phyloP scores from a whole-genome alignment of 75 land plant genomes.

The Ceratopteris richardii region DNA sequence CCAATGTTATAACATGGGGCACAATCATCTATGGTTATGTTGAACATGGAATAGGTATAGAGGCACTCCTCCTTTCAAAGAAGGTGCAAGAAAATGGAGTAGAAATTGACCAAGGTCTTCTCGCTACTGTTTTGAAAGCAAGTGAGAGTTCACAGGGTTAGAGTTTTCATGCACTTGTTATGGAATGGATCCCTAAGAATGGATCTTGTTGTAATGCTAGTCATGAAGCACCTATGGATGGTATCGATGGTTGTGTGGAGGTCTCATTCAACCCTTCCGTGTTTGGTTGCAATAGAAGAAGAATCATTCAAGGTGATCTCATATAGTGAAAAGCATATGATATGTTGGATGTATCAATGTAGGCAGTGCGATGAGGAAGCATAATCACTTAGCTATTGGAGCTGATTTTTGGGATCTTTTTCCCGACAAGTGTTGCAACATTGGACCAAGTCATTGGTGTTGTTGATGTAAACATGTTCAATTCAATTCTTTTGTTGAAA shows the following conservation, averaged over 20 bases:
- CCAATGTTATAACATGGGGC: conserved; percentile 68
- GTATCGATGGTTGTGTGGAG: no score
- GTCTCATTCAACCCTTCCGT: conserved; percentile 68
- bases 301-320: conserved; percentile 56
- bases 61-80: conserved; percentile 46
- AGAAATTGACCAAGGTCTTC: conserved; percentile 44
- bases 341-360: conserved; percentile 58
- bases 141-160: no score
- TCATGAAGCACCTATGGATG: no score
- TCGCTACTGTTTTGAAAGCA: no score
- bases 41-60: conserved; percentile 27
- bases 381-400: conserved; percentile 50
- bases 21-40: conserved; percentile 63
- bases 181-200: no score
- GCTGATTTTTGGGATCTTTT: conserved; percentile 44
- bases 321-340: conserved; percentile 77
- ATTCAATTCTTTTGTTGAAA: no score
- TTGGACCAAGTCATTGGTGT: conserved; percentile 54
- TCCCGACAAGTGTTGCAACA: conserved; percentile 48
- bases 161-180: no score
- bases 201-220: no score
- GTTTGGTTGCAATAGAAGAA: conserved; percentile 71
- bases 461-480: conserved; percentile 62
- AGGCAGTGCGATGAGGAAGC: conserved; percentile 61
- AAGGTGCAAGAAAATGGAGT: conserved; percentile 18